A percentile compares a stretch with the other conserved stretches of the same genome.
phyloP scores from a whole-genome alignment of 305 asterid species.

The Andrographis paniculata region DNA sequence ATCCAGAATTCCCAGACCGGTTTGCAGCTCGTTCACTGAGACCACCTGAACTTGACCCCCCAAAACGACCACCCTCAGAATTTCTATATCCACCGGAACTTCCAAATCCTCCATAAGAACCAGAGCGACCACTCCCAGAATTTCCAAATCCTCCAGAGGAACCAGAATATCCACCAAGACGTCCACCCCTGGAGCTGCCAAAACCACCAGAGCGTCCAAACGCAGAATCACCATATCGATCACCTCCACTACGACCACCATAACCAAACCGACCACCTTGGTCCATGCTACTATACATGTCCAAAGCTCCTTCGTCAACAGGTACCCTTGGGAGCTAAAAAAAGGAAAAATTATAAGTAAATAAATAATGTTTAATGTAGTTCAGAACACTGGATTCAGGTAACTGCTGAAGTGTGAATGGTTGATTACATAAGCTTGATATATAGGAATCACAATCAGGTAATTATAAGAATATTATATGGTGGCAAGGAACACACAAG shows the following conservation, averaged over 20 bases:
- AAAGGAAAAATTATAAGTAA: neutral
- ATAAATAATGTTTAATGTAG: neutral
- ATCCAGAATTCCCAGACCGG: constrained; percentile 38
- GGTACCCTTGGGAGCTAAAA: constrained; percentile 66
- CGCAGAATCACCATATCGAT: constrained; percentile 9
- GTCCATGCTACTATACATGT: constrained; percentile 35
- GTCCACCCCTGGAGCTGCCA: constrained; percentile 35
- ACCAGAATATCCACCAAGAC: constrained; percentile 8
- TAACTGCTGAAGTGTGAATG: neutral
- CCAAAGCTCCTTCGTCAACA: constrained; percentile 48
- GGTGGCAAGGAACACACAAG: neutral
- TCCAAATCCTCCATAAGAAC: constrained; percentile 10
- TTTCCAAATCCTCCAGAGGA: constrained; percentile 10
- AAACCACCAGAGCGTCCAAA: constrained; percentile 14
- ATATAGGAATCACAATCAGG: too few species aligned
- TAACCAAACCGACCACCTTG: constrained; percentile 50
- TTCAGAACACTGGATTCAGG: neutral
- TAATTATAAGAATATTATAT: neutral
- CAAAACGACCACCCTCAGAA: constrained; percentile 31
- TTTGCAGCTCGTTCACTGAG: constrained; percentile 36
- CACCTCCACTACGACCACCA: constrained; percentile 34
- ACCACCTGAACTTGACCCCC: constrained; percentile 31
- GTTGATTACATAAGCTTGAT: too few species aligned
- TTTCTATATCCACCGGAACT: constrained; percentile 21
- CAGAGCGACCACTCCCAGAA: neutral